Conservation (phyloP, 768 basidiomycete species). For the Auricularia cornea region DNA sequence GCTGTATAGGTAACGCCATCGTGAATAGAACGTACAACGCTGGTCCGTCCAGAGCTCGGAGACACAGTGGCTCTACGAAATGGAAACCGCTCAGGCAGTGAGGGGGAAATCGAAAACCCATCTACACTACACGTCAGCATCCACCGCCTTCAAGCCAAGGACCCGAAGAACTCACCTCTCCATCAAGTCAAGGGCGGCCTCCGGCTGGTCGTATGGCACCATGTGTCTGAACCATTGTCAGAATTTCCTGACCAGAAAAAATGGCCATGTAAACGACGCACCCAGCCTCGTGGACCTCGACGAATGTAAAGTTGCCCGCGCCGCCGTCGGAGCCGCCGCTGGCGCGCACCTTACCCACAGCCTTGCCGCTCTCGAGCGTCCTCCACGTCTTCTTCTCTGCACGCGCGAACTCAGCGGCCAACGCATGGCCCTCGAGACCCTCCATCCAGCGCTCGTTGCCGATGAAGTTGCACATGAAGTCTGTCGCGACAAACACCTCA, state of each 20-base stretch:
- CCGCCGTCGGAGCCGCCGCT: slow-evolving; percentile 48
- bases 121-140: background rate
- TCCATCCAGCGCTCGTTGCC: slow-evolving; percentile 53
- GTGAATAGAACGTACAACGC: too few relatives aligned
- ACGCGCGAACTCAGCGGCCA: slow-evolving; percentile 50
- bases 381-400: slow-evolving; percentile 49
- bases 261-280: slow-evolving; percentile 28
- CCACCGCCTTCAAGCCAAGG: background rate
- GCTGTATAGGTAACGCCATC: too few relatives aligned
- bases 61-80: too few relatives aligned
- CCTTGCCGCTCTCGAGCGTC: slow-evolving; percentile 39
- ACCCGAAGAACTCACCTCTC: background rate
- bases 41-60: too few relatives aligned
- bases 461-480: slow-evolving; percentile 85
- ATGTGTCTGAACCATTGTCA: slow-evolving; percentile 51
- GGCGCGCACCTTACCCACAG: slow-evolving; percentile 60
- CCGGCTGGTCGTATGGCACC: slow-evolving; percentile 87
- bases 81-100: background rate
- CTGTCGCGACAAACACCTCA: slow-evolving; percentile 27
- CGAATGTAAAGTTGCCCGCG: slow-evolving; percentile 82
- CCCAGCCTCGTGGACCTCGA: slow-evolving; percentile 72
- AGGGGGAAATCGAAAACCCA: background rate
- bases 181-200: slow-evolving; percentile 53
- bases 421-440: slow-evolving; percentile 42
- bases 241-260: background rate